Evolutionary conservation across 2,329 filamentous ascomycete genomes (phyloP), one percentile per base, ranked within the genome.

Genomic region (Aspergillus proliferans): DNA sequence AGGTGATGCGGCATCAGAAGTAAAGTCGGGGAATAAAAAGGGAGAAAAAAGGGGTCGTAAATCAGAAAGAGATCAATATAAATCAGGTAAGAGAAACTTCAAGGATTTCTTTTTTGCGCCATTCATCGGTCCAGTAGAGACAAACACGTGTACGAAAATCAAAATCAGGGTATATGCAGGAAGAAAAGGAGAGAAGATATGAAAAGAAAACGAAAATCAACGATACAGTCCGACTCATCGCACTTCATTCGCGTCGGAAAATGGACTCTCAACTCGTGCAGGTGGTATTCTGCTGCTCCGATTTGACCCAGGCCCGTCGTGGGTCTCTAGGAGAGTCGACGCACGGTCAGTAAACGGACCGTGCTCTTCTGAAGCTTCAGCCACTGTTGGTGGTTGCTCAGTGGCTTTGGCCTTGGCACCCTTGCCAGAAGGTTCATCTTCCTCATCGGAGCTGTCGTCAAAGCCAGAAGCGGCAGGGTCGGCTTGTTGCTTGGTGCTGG

Each of bases 181-280:
- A 49, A 47, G 30, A 41, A 47, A 45, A 49, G 47, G 50, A 43
- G 38, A 54, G 46, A 49, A 50, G 45, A 50, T 48, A 18, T 12
- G 3, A 38, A 38, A 38, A 19, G n/a, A 7, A 46, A 40, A 22
- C 18, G 18, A 38, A 45, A 39, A 45, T 52, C 36, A 39, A 52
- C 30, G 12, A 38, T 41, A 30, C 10, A 30, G 7, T 46, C 12
- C 28, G 15, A 39, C 46, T 64, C 48, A 67, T 67, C 66, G 65
- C 40, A 74, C 62, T 58, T 73, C 71, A 54, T 74, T 70, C 15
- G 62, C 63, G 51, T 74, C 71, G 14, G 70, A 72, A 53, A 74
- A 74, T 4, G 71, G 71, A 51, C 71, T 73, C 51, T 64, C 62
- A 40, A 62, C 67, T 50, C 63, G 65, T 34, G 54, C 62, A 12